phyloP scores from a whole-genome alignment of 345 rosid genomes.

The Eucalyptus erythrocorys region DNA sequence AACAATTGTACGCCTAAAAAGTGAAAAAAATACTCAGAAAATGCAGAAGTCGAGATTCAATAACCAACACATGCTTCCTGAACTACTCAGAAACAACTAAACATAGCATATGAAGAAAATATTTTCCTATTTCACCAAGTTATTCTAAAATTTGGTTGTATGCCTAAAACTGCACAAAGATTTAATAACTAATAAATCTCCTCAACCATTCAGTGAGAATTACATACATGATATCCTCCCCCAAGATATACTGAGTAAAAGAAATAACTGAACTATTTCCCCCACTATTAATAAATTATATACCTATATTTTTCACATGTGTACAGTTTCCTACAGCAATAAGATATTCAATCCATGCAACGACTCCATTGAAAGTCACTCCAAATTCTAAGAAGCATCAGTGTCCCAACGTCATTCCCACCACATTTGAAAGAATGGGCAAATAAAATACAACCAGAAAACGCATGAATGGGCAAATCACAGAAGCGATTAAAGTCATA shows the following conservation, averaged over 20 bases:
- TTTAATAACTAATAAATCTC: not conserved
- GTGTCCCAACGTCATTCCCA: not conserved
- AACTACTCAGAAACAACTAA: not conserved
- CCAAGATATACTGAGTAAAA: not conserved
- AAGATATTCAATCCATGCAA: not conserved
- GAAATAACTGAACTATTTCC: not conserved
- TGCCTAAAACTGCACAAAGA: not conserved
- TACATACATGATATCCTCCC: not conserved
- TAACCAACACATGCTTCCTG: not conserved
- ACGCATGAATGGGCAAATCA: not conserved
- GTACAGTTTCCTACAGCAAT: not conserved
- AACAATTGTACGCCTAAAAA: constrained; percentile 98
- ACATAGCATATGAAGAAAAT: not conserved
- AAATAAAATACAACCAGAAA: not conserved
- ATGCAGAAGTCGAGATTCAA: not conserved
- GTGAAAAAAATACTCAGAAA: not conserved
- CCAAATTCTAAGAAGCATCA: not conserved
- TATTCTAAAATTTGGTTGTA: not conserved
- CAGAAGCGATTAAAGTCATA: constrained; percentile 1
- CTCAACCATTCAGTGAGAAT: not conserved
- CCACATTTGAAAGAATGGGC: not conserved
- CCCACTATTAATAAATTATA: not conserved
- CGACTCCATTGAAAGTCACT: too few species aligned
- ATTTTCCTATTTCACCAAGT: not conserved
- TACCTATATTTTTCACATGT: not conserved